A percentile compares a stretch with the other conserved stretches of the same genome.
Evolutionary conservation across 2,329 filamentous ascomycete genomes (phyloP).

Genomic region (Gaeumannomyces tritici): DNA sequence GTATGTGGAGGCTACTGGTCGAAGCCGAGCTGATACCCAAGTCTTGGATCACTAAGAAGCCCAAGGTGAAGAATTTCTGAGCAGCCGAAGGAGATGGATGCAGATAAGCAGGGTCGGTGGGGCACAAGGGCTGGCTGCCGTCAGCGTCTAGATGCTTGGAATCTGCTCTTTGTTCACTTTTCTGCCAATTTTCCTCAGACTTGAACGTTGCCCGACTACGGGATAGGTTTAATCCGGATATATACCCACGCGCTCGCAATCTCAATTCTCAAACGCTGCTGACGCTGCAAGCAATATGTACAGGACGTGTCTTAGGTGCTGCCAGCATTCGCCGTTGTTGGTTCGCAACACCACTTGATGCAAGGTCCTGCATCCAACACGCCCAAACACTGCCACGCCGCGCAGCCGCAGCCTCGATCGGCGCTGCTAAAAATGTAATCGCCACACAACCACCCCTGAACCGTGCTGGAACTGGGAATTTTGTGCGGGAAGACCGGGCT

Average conservation of each 20-base stretch:
- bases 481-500: neutral
- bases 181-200: neutral
- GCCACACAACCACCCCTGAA: neutral
- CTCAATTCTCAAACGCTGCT: neutral
- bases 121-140: neutral
- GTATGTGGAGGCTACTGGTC: constrained; percentile 56
- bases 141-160: neutral
- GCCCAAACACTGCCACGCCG: neutral
- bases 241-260: neutral
- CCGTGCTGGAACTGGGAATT: neutral
- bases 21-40: constrained; percentile 45
- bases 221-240: neutral
- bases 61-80: constrained; percentile 22
- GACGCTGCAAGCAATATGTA: no score
- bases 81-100: neutral
- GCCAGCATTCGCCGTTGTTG: neutral
- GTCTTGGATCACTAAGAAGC: constrained; percentile 16
- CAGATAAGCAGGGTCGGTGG: neutral
- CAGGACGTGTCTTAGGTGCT: neutral
- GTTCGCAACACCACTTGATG: neutral
- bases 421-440: neutral
- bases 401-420: neutral
- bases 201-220: no score
- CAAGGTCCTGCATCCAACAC: neutral
- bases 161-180: neutral